phyloP scores from a whole-genome alignment of 2,329 filamentous ascomycete species.

The Nannizzia gypsea region DNA sequence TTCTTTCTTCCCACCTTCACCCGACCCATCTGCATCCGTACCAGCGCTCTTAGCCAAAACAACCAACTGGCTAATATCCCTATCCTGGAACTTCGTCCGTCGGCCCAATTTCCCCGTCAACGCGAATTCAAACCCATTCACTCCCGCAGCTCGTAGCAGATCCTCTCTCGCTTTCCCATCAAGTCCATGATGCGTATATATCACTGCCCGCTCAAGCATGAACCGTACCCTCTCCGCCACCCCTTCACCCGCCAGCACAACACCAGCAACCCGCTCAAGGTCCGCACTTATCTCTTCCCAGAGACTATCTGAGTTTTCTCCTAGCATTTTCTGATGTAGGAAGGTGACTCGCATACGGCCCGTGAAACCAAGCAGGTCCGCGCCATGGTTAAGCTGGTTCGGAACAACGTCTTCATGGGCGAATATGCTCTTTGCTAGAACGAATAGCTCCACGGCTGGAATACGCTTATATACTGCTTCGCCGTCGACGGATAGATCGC shows the following conservation, averaged over 20 bases:
- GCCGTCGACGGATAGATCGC: slow-evolving; percentile 65
- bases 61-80: slow-evolving; percentile 65
- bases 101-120: slow-evolving; percentile 78
- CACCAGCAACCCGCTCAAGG: slow-evolving; percentile 14
- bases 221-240: slow-evolving; percentile 42
- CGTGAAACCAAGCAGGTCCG: slow-evolving; percentile 41
- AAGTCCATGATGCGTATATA: slow-evolving; percentile 72
- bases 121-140: slow-evolving; percentile 65
- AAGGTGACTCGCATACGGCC: slow-evolving; percentile 60
- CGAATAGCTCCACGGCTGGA: slow-evolving; percentile 72
- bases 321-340: slow-evolving; percentile 56
- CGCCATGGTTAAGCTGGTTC: background rate
- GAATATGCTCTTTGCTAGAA: slow-evolving; percentile 54
- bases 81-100: slow-evolving; percentile 35
- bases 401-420: slow-evolving; percentile 35
- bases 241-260: slow-evolving; percentile 36
- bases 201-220: slow-evolving; percentile 67
- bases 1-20: slow-evolving; percentile 8
- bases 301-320: slow-evolving; percentile 45
- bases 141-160: slow-evolving; percentile 53
- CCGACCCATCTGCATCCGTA: background rate
- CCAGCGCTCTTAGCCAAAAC: slow-evolving; percentile 69
- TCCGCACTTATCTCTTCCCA: slow-evolving; percentile 32
- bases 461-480: slow-evolving; percentile 76
- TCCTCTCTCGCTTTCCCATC: slow-evolving; percentile 63